A percentile compares a stretch with the other conserved stretches of the same genome.
phyloP scores from a whole-genome alignment of 148 eudicot species.

The Chenopodium quinoa region DNA sequence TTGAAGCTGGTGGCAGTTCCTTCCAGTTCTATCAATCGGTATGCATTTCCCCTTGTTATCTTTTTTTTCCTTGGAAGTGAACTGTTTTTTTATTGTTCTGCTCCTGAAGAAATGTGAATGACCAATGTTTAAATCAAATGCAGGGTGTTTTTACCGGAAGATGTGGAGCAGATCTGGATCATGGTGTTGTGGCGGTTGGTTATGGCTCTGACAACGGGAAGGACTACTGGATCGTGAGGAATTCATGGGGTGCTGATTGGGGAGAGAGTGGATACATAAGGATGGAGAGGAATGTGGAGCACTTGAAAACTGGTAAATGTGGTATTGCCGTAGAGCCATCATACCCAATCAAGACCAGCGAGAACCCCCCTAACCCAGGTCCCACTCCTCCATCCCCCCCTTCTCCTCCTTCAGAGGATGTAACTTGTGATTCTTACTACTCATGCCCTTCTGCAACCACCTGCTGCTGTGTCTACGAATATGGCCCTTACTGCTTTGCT shows the following conservation, averaged over 20 bases:
- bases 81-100: background rate
- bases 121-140: background rate
- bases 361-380: slow-evolving; percentile 79
- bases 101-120: slow-evolving; percentile 1
- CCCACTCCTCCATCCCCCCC: slow-evolving; percentile 74
- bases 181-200: slow-evolving; percentile 87
- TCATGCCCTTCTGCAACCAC: slow-evolving; percentile 57
- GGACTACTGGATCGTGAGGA: slow-evolving; percentile 89
- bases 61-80: background rate
- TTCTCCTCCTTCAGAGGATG: slow-evolving; percentile 38
- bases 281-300: slow-evolving; percentile 57
- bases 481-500: slow-evolving; percentile 61
- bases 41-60: slow-evolving; percentile 10
- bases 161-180: slow-evolving; percentile 74
- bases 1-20: slow-evolving; percentile 72
- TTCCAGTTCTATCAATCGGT: slow-evolving; percentile 83
- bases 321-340: slow-evolving; percentile 76
- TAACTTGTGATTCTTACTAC: slow-evolving; percentile 56
- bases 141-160: slow-evolving; percentile 80
- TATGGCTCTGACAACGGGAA: slow-evolving; percentile 67
- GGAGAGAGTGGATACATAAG: slow-evolving; percentile 80
- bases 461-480: slow-evolving; percentile 72
- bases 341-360: slow-evolving; percentile 69
- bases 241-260: slow-evolving; percentile 90
- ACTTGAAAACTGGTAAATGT: slow-evolving; percentile 56